phyloP scores from a whole-genome alignment of 192 early-diverging fungal species.

The Coemansia sp. region DNA sequence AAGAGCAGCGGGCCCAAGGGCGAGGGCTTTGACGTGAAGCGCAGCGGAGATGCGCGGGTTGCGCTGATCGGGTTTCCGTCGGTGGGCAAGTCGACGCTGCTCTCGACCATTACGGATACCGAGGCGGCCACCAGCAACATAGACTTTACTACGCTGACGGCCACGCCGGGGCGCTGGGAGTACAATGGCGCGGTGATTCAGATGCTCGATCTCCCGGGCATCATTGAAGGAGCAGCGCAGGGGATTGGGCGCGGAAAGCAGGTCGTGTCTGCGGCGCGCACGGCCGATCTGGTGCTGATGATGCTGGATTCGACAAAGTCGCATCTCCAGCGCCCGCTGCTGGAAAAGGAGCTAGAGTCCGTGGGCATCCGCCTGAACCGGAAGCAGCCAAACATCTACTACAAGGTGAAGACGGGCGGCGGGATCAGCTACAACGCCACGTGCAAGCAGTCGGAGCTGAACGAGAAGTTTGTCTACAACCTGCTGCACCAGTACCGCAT shows the following conservation, averaged over 20 bases:
- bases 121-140: conserved; percentile 82
- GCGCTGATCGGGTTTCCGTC: conserved; percentile 97
- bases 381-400: conserved; percentile 85
- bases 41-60: conserved; percentile 92
- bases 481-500: conserved; percentile 97
- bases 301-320: conserved; percentile 97
- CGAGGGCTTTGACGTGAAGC: conserved; percentile 97
- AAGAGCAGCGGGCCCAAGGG: conserved; percentile 60
- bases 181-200: conserved; percentile 96
- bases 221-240: conserved; percentile 95
- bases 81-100: conserved; percentile 96
- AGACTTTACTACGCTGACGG: conserved; percentile 96
- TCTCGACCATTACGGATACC: conserved; percentile 87
- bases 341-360: conserved; percentile 91
- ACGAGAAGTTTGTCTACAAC: conserved; percentile 86
- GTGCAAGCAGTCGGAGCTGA: conserved; percentile 76
- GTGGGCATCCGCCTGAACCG: conserved; percentile 94
- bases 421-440: conserved; percentile 94
- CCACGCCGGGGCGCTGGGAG: conserved; percentile 91
- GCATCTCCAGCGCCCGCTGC: conserved; percentile 68
- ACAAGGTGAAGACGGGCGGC: conserved; percentile 95
- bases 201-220: conserved; percentile 96
- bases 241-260: conserved; percentile 98
- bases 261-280: conserved; percentile 95
- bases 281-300: conserved; percentile 94